Conservation (phyloP, 2,329 filamentous ascomycete species). For the Whalleya microplaca region DNA sequence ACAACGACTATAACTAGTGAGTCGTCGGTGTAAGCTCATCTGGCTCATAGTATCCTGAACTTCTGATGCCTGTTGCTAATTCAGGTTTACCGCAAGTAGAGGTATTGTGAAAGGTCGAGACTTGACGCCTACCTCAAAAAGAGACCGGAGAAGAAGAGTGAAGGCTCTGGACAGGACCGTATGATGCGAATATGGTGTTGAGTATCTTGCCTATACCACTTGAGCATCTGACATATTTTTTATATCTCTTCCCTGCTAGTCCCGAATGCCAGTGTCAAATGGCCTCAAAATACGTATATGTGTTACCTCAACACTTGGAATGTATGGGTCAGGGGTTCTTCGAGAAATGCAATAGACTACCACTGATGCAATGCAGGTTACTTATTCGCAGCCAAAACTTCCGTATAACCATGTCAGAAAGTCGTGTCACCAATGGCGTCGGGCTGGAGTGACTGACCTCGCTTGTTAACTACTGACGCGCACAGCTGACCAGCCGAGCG, state of each 20-base stretch:
- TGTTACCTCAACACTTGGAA: neutral
- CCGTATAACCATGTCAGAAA: neutral
- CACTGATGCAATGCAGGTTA: neutral
- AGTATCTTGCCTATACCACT: neutral
- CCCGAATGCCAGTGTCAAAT: neutral
- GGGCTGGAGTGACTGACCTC: neutral
- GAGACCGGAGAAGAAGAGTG: neutral
- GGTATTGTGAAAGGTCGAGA: neutral
- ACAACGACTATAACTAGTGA: neutral
- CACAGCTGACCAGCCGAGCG: constrained; percentile 1
- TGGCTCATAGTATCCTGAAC: no score
- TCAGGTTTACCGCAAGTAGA: no score
- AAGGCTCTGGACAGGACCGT: neutral
- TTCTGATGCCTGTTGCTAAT: no score
- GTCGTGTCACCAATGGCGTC: neutral
- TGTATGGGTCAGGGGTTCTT: neutral
- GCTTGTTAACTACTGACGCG: neutral
- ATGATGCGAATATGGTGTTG: neutral
- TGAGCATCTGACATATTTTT: neutral
- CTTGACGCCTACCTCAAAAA: neutral
- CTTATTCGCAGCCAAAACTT: neutral
- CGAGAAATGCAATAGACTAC: neutral
- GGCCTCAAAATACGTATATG: neutral
- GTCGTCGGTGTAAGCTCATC: no score
- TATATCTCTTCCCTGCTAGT: no score